Evolutionary conservation across 306 rosid genomes (phyloP), one percentile per base, ranked within the genome.

Genomic region (Castanea sativa): DNA sequence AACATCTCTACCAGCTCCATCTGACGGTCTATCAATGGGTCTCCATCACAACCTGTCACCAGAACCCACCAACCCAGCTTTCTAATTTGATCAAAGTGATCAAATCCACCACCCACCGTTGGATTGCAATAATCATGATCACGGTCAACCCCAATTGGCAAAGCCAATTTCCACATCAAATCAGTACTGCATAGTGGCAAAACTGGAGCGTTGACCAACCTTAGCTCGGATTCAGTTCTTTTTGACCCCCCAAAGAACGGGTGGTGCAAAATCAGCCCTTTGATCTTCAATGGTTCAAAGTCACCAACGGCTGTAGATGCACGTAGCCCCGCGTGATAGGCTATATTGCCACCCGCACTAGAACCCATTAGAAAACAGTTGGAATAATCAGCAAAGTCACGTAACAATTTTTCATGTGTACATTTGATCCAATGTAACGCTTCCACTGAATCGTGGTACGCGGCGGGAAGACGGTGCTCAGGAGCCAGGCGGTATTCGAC

Each of bases 121-220:
- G 89, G 87, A 80, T 85, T 88, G 69, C 78, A 75, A 73, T 83
- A 83, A 75, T 61, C 67, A 73, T 87, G 91, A 61, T 86, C 88
- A 18, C 84, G 78, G 68, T 67, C 84, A 5, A 69, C 86, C 5
- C 90, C 89, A 5, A 51, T 2, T 0, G 92, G 92, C 77, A 89
- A 70, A 19, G 80, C 76, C 63, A 73, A 59, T 43, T 80, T 82
- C 90, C 92, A 89, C 73, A 81, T 58, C 27, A 45, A 49, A 78
- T 89, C 92, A 16, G 5, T 45, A 11, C 1, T 55, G 20, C 69
- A 43, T 0, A 78, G 79, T 5, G 91, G 83, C 67, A 89, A 23
- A 33, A 8, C 15, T 0, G 55, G 73, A 45, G 78, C 73, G 6
- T 89, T 59, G 56, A 4, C 72, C 14, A 76, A 18, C 71, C 79